Base-by-base conservation (phyloP, 2,329 filamentous ascomycete species). In the Sclerotinia minor region DNA sequence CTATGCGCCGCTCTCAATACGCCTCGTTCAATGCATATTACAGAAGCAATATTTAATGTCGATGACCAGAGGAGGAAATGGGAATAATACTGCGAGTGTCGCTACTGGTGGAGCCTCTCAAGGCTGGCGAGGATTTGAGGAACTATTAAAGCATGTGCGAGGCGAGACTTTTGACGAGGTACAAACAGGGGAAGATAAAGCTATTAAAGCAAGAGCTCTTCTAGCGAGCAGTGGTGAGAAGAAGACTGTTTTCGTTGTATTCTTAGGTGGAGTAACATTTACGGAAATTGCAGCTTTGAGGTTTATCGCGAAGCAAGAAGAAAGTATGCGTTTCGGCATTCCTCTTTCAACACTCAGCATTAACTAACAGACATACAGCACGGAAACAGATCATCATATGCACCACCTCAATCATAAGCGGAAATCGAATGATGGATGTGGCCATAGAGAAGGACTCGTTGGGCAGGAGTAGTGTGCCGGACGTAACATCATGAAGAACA, bases 191-290 rank as follows among this genome's bases (percentile, higher is more conserved):
- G 92, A 96, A 75, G 94, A 97, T 76, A 96, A 95, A 78, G 93
- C 94, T 1, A 88, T 94, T 44, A 94, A 94, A 75, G 94, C 94
- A 21, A 85, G 93, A 67, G 89, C 92, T 69, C 85, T 96, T 35
- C 82, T 99, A 50, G 92, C 92, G 58, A 92, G 93, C 0, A 87
- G 83, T 60, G 85, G 86, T 21, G 87, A 87, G 63, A 89, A 88
- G 77, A 96, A 97, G 82, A 94, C 91, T 0, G 90, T 96, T 0
- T 92, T 97, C 76, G 89, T 99, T n/a, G 96, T 98, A 73, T 98
- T 98, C 79, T 82, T 99, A 24, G 95, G 95, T n/a, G 96, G 95
- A 2, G 91, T 99, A 67, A 97, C 93, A 0, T 97, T 96, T 76
- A 94, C 95, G 0, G 95, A 99, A 79, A 94, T 99, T 77, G 93